These are phyloP conservation scores for Sarocladium strictum DNA, from an alignment of 2,329 filamentous ascomycete species.

Conservation along the genomic window DNA sequence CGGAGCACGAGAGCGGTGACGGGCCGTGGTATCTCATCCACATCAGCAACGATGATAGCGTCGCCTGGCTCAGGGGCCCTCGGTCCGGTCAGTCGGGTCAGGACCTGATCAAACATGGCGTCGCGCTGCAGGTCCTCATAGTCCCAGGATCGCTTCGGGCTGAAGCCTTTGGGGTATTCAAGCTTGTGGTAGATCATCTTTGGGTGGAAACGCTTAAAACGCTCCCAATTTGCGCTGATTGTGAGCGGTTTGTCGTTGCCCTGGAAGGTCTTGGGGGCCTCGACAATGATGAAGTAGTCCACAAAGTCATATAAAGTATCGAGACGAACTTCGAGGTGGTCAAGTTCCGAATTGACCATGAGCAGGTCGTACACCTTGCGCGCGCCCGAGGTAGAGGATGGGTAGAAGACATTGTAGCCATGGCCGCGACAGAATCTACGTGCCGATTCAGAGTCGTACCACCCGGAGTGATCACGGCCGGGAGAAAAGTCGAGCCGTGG, in stretches of 20 bases:
- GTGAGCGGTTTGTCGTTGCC: slow-evolving; percentile 29
- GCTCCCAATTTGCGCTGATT: slow-evolving; percentile 39
- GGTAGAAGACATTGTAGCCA: slow-evolving; percentile 9
- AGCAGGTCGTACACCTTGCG: slow-evolving; percentile 41
- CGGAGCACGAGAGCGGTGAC: slow-evolving; percentile 41
- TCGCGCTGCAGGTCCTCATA: slow-evolving; percentile 49
- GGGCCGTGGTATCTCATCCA: slow-evolving; percentile 54
- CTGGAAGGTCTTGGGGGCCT: slow-evolving; percentile 44
- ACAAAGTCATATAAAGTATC: slow-evolving; percentile 51
- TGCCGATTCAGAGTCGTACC: slow-evolving; percentile 23
- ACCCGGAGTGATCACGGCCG: slow-evolving; percentile 15
- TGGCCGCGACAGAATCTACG: slow-evolving; percentile 20
- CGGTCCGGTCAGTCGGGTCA: slow-evolving; percentile 38
- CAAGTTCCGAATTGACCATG: slow-evolving; percentile 57
- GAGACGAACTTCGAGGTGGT: slow-evolving; percentile 60
- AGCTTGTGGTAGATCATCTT: slow-evolving; percentile 58
- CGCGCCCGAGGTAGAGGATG: slow-evolving; percentile 2
- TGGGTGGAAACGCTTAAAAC: slow-evolving; percentile 45
- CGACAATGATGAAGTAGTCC: slow-evolving; percentile 61
- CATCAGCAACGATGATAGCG: slow-evolving; percentile 53
- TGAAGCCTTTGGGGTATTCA: slow-evolving; percentile 35
- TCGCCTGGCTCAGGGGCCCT: slow-evolving; percentile 41
- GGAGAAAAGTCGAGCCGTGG: slow-evolving; percentile 20
- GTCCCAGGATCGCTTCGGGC: slow-evolving; percentile 37
- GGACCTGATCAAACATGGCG: slow-evolving; percentile 51